phyloP scores from a whole-genome alignment of 2,329 filamentous ascomycete genomes.

The Grosmannia serpens region DNA sequence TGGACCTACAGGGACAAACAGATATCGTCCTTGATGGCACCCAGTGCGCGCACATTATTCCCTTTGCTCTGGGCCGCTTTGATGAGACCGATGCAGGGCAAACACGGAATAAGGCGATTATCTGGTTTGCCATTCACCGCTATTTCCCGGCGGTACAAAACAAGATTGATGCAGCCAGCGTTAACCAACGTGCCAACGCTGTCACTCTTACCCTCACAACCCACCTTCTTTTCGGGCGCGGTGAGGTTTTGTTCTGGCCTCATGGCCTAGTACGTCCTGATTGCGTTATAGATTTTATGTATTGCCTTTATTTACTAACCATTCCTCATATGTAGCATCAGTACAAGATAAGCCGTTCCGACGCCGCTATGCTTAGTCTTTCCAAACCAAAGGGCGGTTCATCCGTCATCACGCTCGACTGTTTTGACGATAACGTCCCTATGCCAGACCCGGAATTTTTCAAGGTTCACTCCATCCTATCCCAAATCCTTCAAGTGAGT shows the following conservation, averaged over 20 bases:
- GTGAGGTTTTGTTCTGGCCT: background rate
- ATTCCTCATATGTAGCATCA: background rate
- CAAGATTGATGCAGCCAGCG: slow-evolving; percentile 4
- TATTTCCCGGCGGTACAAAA: slow-evolving; percentile 5
- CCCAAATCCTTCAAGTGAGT: slow-evolving; percentile 2
- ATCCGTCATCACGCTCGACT: background rate
- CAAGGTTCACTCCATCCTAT: background rate
- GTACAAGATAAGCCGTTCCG: background rate
- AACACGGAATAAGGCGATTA: background rate
- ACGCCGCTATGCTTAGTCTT: background rate
- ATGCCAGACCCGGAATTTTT: slow-evolving; percentile 1
- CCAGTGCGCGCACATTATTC: slow-evolving; percentile 8
- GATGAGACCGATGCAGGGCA: background rate
- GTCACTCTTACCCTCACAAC: background rate
- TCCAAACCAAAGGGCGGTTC: background rate
- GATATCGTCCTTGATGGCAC: background rate
- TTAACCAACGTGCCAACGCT: slow-evolving; percentile 4
- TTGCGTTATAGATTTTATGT: too few relatives aligned
- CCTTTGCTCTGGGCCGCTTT: background rate
- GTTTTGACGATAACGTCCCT: background rate
- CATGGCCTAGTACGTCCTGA: background rate
- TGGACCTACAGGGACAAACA: too few relatives aligned
- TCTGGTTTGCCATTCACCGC: slow-evolving; percentile 2
- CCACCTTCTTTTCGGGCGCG: background rate
- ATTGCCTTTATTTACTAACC: background rate